Base-by-base conservation (phyloP, 257 asterid species). In the Solanum piurae region DNA sequence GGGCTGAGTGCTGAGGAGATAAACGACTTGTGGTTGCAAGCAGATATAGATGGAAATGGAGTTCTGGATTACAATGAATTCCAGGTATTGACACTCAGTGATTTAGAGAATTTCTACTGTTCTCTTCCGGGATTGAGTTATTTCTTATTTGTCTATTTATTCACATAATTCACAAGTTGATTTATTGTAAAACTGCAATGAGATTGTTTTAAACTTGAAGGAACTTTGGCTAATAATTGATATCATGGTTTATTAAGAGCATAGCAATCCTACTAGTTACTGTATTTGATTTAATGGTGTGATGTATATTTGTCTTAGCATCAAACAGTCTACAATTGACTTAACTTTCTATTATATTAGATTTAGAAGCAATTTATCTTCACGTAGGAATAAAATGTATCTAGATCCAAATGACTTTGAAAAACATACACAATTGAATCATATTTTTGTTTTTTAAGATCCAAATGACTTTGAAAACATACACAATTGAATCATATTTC, bases 1-100 rank as follows among this genome's bases (percentile, higher is more conserved):
- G 99, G 99, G 88, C 89, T 97, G 91, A 94, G 98, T 36, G 91
- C 84, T 58, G 96, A 96, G 42, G 99, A 97, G 93, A 90, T 94
- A 64, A 91, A 89, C 37, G 99, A 95, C 85, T 91, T 97, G 89
- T 97, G 99, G 99, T 93, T 88, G 89, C 98, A 92, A 92, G 94
- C 98, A 12, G 99, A 96, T 79, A 92, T 93, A 7, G 98, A 97
- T 89, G 95, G 95, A 87, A 94, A 94, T 87, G 98, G 98, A 44
- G 95, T 93, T 85, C 90, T 97, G 31, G 95, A 95, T 93, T 94
- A 90, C 62, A 90, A 94, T 87, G 99, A 97, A 90, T 97, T 95
- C 72, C 93, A 94, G 99, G 99, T 97, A 90, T 75, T 23, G 40
- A 36, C 44, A 25, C 69, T 18, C n/a, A 18, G n/a, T 46, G 85